Evolutionary conservation across 495 filamentous ascomycete genomes (phyloP), one percentile per base, ranked within the genome.

Genomic region (Lichina pygmaea): DNA sequence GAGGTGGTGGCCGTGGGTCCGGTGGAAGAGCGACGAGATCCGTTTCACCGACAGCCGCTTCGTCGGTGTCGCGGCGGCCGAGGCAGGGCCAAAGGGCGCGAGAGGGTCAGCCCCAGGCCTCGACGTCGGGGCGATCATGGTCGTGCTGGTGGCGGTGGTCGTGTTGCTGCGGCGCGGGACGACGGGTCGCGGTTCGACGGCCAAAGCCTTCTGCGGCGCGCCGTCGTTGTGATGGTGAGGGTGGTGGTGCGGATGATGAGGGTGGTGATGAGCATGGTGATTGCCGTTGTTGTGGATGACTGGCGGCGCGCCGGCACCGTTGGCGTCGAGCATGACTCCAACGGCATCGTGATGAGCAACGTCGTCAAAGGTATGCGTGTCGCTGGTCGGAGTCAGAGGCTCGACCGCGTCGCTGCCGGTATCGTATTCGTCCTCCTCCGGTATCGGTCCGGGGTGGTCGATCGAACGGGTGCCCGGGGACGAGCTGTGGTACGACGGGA

Each of bases 341-440:
- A 36, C 34, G 34, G 8, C 40, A 36, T 46, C 8, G 16, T 46
- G 9, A 30, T 37, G 30, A 30, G 24, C 24, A 34, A 34, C 38
- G 33, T 45, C 34, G 40, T 42, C 39, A 16, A 34, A 31, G 31
- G 40, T 15, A 46, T 48, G 40, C 30, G 34, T 34, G 24, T 39
- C 46, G 42, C 46, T 43, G 4, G 40, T 46, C 12, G 46, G 46
- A 2, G 46, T 48, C 16, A 48, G 31, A 8, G 46, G 46, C 46
- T 48, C 46, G 6, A 44, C 15, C 11, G 46, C 40, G 16, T 48
- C 46, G 41, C 46, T 48, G 34, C 34, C 8, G 11, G 46, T 48
- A 16, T 48, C 46, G 15, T 43, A 37, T 3, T 40, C 45, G 12
- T 48, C 46, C 44, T 46, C 44, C 44, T 46, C 44, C 6, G 36